phyloP scores from a whole-genome alignment of 192 early-diverging fungal genomes.

The Podila epicladia region DNA sequence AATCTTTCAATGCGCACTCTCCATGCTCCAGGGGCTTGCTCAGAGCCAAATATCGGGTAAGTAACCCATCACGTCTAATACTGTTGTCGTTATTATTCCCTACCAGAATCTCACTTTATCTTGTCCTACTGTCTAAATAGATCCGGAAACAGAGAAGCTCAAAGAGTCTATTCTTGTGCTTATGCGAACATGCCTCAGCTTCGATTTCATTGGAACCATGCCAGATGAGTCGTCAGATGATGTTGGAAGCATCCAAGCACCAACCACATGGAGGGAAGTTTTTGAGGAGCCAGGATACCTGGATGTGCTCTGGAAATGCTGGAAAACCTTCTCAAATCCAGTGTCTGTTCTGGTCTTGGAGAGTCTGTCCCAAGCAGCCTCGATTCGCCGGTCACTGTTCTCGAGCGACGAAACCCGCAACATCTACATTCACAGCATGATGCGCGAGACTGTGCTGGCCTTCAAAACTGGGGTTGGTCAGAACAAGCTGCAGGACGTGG shows the following conservation, averaged over 20 bases:
- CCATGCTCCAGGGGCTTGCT: slow-evolving; percentile 9
- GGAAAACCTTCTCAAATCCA: slow-evolving; percentile 44
- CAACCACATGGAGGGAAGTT: slow-evolving; percentile 80
- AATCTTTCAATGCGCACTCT: slow-evolving; percentile 36
- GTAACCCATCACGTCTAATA: neutral
- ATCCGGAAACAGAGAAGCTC: slow-evolving; percentile 25
- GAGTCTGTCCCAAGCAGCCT: slow-evolving; percentile 79
- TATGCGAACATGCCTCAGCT: slow-evolving; percentile 35
- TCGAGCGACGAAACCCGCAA: slow-evolving; percentile 76
- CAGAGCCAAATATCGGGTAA: slow-evolving; percentile 25
- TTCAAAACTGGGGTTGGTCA: slow-evolving; percentile 64
- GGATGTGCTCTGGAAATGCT: slow-evolving; percentile 66
- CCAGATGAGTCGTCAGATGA: slow-evolving; percentile 48
- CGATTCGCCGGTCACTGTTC: slow-evolving; percentile 88
- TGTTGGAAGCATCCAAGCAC: slow-evolving; percentile 66
- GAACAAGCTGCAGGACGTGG: slow-evolving; percentile 68
- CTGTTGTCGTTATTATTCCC: too few species aligned
- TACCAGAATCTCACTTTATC: too few species aligned
- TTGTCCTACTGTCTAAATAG: neutral
- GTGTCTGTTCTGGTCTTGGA: slow-evolving; percentile 76
- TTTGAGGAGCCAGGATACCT: slow-evolving; percentile 79
- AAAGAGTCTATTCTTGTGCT: slow-evolving; percentile 35
- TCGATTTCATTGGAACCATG: slow-evolving; percentile 44
- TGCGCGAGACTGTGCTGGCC: slow-evolving; percentile 76
- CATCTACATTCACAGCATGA: slow-evolving; percentile 73